Evolutionary conservation across 202 grass and related monocot species (phyloP), one percentile per base, ranked within the genome.

Genomic region (Setaria italica): DNA sequence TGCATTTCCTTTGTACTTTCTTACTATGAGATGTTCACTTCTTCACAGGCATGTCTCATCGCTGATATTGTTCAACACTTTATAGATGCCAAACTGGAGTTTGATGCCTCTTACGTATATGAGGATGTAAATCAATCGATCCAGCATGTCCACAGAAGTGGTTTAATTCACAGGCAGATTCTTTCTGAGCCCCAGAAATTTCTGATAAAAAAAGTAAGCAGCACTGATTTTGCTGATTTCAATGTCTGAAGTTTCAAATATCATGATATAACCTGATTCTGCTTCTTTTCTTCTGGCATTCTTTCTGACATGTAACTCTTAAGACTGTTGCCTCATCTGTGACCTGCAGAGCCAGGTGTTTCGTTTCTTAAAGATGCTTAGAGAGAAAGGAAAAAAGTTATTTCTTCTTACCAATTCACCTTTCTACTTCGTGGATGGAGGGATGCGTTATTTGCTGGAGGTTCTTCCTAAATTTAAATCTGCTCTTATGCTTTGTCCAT

Each of bases 371-470:
- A 86, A 90, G 87, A 91, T 77, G 82, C 75, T 99, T 80, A 95
- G 87, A 66, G 91, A 94, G 79, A 99, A 94, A 48, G 97, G 93
- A 11, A 99, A 99, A 80, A 99, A 90, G 37, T 92, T 99, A 67
- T 99, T 99, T 84, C 90, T 99, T 84, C 85, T 99, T 30, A 99
- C 97, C 14, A 99, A 99, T 84, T 99, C 97, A 78, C 97, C 97
- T 64, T 99, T 94, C 82, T 94, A 89, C 84, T 99, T 99, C 74
- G 97, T 99, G 34, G 93, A 99, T 90, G 97, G 93, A 60, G 97
- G 97, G 71, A 99, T 99, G 97, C 83, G 76, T 72, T 99, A 89
- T 77, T 92, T 99, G 87, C 74, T 99, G 88, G 93, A 99, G 97
- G 97, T 99, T 77, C 12, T 85, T 88, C 90, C 70, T 29, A 56